Conservation (phyloP, 441 rosid genomes). For the Mallotus japonicus region DNA sequence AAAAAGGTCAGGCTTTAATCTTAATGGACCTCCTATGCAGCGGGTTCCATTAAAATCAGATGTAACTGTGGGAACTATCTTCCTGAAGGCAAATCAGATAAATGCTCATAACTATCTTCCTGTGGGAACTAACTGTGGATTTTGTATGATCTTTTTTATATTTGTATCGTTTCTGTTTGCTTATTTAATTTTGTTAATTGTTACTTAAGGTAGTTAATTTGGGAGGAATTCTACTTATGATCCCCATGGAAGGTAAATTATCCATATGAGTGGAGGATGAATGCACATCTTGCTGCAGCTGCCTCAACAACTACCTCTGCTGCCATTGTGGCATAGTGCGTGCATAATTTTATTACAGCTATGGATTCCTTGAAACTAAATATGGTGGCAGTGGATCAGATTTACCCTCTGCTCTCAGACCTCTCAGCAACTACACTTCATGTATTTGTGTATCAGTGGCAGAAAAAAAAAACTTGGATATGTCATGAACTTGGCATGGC, state of each 20-base stretch:
- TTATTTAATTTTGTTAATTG: neutral
- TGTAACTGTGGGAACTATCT: too few species aligned
- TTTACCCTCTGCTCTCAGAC: slow-evolving; percentile 81
- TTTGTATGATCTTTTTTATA: neutral
- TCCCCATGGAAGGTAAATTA: neutral
- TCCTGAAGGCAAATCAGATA: too few species aligned
- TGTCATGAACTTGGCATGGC: too few species aligned
- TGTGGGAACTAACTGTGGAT: too few species aligned
- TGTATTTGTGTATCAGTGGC: neutral
- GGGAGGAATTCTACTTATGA: neutral
- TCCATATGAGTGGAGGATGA: neutral
- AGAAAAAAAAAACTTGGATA: too few species aligned
- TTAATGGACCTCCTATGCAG: too few species aligned
- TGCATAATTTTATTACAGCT: slow-evolving; percentile 88
- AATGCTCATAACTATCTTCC: too few species aligned
- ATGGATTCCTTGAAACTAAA: slow-evolving; percentile 92
- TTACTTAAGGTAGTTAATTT: too few species aligned
- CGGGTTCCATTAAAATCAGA: too few species aligned
- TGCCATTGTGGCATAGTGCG: slow-evolving; percentile 86
- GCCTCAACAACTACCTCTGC: slow-evolving; percentile 65
- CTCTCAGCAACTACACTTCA: slow-evolving; percentile 67
- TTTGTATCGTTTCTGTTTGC: too few species aligned
- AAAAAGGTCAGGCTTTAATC: too few species aligned
- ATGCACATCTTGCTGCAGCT: slow-evolving; percentile 26
- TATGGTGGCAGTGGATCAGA: slow-evolving; percentile 96